A percentile compares a stretch with the other conserved stretches of the same genome.
Evolutionary conservation across 306 rosid genomes (phyloP).

Genomic region (Prunus campanulata): DNA sequence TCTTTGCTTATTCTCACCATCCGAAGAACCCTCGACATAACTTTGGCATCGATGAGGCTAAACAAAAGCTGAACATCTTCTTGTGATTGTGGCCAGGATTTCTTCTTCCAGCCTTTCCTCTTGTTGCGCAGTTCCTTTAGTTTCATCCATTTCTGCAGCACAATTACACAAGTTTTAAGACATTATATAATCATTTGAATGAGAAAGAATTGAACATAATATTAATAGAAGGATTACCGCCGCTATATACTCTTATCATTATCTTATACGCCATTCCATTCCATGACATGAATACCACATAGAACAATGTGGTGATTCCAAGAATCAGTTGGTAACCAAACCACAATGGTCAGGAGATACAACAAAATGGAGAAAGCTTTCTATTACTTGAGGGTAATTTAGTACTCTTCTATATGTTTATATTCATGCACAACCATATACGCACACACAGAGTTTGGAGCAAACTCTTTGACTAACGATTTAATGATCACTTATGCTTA

Average conservation of each 20-base stretch:
- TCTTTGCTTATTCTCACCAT: constrained; percentile 70
- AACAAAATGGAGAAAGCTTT: background rate
- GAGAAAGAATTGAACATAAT: background rate
- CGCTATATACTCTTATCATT: too few species aligned
- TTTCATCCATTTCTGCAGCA: constrained; percentile 68
- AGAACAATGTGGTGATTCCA: background rate
- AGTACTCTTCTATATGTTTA: background rate
- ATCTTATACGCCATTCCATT: too few species aligned
- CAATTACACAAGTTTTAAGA: background rate
- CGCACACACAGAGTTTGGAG: background rate
- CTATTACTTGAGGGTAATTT: background rate
- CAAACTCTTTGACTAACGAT: background rate
- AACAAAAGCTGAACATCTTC: constrained; percentile 79
- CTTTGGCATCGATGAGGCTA: constrained; percentile 61
- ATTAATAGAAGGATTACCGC: background rate
- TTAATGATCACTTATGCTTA: background rate
- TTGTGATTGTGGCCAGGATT: constrained; percentile 59
- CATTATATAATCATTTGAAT: background rate
- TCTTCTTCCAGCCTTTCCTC: constrained; percentile 73
- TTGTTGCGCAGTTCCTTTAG: constrained; percentile 68
- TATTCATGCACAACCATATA: background rate
- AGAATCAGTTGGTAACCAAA: background rate
- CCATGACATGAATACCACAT: too few species aligned
- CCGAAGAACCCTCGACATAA: constrained; percentile 63
- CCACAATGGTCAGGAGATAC: background rate